Evolutionary conservation across 805 yeast species (phyloP).

Genomic region (Candida manassasensis): DNA sequence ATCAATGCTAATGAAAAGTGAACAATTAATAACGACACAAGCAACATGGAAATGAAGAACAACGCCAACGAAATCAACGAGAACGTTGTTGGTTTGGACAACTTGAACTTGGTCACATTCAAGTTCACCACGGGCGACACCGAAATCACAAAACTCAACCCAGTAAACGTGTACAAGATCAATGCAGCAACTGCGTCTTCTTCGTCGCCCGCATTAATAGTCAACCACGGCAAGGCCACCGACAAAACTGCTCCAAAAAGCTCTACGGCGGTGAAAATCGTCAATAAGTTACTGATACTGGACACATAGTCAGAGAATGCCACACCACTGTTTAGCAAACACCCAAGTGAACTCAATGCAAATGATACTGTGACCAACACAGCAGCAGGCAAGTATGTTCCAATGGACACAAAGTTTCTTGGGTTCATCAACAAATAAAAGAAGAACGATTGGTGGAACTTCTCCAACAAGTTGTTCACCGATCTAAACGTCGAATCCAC

Average conservation of each 20-base stretch:
- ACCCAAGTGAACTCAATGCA: constrained; percentile 62
- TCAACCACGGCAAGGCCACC: constrained; percentile 21
- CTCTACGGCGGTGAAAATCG: constrained; percentile 26
- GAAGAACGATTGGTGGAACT: constrained; percentile 95
- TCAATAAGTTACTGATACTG: constrained; percentile 21
- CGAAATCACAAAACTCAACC: constrained; percentile 13
- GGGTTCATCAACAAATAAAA: constrained; percentile 83
- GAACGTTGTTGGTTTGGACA: constrained; percentile 20
- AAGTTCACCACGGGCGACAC: constrained; percentile 11
- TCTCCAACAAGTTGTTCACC: constrained; percentile 86
- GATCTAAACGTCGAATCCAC: constrained; percentile 85
- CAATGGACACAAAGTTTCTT: constrained; percentile 80
- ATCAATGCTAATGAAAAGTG: constrained; percentile 78
- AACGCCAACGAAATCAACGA: constrained; percentile 45
- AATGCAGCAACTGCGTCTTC: constrained; percentile 12
- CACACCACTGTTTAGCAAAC: constrained; percentile 44
- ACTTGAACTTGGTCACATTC: constrained; percentile 7
- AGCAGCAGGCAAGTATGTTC: constrained; percentile 87
- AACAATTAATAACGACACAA: constrained; percentile 71
- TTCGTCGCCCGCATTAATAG: constrained; percentile 10
- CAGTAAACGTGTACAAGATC: constrained; percentile 12
- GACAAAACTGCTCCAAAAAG: constrained; percentile 18
- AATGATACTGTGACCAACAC: constrained; percentile 64
- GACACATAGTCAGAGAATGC: constrained; percentile 16
- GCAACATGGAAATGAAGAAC: constrained; percentile 55